phyloP scores from a whole-genome alignment of 2,329 filamentous ascomycete genomes.

The Herpotrichia juniperi region DNA sequence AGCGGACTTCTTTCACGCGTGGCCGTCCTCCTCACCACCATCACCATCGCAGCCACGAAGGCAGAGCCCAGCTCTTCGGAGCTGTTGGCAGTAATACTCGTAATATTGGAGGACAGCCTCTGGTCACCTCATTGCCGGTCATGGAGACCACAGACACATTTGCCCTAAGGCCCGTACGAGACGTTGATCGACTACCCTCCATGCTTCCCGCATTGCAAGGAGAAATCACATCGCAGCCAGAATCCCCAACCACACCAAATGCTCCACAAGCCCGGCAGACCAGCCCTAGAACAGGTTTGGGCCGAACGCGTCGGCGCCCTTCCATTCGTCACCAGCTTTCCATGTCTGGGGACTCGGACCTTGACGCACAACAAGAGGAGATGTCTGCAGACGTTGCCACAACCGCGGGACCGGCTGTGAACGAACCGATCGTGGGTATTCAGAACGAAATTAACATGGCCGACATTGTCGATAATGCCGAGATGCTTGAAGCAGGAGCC shows the following conservation, averaged over 20 bases:
- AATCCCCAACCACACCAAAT: conserved; percentile 61
- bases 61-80: conserved; percentile 36
- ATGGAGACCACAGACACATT: conserved; percentile 76
- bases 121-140: conserved; percentile 69
- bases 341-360: conserved; percentile 79
- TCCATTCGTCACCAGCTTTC: conserved; percentile 91
- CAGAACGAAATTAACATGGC: conserved; percentile 84
- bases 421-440: conserved; percentile 77
- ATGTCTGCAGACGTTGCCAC: conserved; percentile 78
- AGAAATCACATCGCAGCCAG: conserved; percentile 83
- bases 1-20: conserved; percentile 69
- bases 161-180: conserved; percentile 76
- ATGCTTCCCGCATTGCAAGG: conserved; percentile 75
- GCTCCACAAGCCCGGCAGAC: conserved; percentile 38
- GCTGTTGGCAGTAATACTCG: conserved; percentile 41
- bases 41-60: conserved; percentile 57
- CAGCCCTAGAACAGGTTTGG: conserved; percentile 53
- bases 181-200: conserved; percentile 84
- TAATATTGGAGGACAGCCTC: conserved; percentile 65
- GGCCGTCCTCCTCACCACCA: conserved; percentile 61
- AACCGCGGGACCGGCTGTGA: conserved; percentile 71
- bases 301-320: conserved; percentile 70
- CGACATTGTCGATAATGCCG: conserved; percentile 82
- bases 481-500: conserved; percentile 73
- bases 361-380: conserved; percentile 82